These are phyloP conservation scores for Teratosphaeria zuluensis DNA, from an alignment of 2,329 filamentous ascomycete genomes.

Conservation along the genomic window DNA sequence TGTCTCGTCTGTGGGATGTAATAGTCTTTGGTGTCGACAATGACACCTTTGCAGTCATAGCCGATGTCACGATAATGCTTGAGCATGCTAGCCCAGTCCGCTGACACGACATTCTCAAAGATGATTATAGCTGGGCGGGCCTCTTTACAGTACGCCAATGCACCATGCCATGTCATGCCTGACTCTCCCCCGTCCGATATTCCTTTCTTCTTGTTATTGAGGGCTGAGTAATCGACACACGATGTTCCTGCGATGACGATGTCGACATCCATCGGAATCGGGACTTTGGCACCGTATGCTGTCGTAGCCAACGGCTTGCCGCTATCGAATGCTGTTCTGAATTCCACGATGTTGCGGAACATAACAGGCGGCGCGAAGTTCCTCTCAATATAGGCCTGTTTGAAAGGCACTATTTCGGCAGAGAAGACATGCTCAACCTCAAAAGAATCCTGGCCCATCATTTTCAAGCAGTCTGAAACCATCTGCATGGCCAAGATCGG, in stretches of 20 bases:
- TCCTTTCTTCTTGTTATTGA: conserved; percentile 50
- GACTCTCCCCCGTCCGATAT: conserved; percentile 53
- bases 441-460: conserved; percentile 4
- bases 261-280: conserved; percentile 51
- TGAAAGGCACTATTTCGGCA: conserved; percentile 37
- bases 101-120: conserved; percentile 58
- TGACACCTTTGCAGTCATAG: conserved; percentile 44
- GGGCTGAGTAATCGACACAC: conserved; percentile 62
- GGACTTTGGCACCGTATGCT: conserved; percentile 51
- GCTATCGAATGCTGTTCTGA: conserved; percentile 18
- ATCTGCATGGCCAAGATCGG: conserved; percentile 58
- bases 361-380: conserved; percentile 35
- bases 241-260: conserved; percentile 63
- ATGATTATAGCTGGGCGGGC: conserved; percentile 55
- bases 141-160: conserved; percentile 46
- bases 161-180: conserved; percentile 52
- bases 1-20: conserved; percentile 55
- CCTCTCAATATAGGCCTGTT: conserved; percentile 39
- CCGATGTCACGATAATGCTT: conserved; percentile 38
- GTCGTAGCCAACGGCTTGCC: conserved; percentile 39
- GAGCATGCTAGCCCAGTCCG: conserved; percentile 47
- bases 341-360: conserved; percentile 36
- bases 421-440: conserved; percentile 34
- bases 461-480: conserved; percentile 33
- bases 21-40: conserved; percentile 59